Base-by-base conservation (phyloP, 306 rosid genomes). In the Gleditsia sinensis region DNA sequence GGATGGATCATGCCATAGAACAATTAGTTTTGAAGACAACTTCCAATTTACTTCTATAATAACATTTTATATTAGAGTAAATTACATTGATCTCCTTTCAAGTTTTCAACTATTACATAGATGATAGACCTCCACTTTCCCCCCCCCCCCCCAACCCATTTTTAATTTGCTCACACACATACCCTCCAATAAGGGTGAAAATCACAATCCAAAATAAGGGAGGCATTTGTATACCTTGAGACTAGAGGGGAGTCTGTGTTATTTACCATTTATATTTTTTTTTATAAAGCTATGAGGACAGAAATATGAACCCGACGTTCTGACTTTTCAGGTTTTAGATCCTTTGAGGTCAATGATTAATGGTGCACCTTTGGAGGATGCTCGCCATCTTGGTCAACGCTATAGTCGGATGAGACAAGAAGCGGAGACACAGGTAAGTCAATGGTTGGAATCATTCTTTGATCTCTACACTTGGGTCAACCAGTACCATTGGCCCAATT, bases 341-440 rank as follows among this genome's bases (percentile, higher is more conserved):
- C 99, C 99, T 59, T 81, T 94, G 80, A 90, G 96, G 81, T 96
- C 97, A 81, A 94, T 94, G 97, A 71, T 88, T 40, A 76, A 33
- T 20, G 90, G 99, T 71, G 77, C 89, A 64, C 99, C 99, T 77
- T 78, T 94, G 82, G 99, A 92, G 93, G 99, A 94, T 87, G 97
- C 99, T 70, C 98, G 99, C 57, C 96, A 94, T 85, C 97, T 94
- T 75, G 99, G 88, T 72, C 98, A 94, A 64, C 90, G 98, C 77
- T 94, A 94, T 81, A 92, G 99, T 87, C 86, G 92, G 65, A 88
- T 94, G 98, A 85, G 99, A 77, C 99, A 90, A 70, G 99, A 94
- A 80, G 98, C 99, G 32, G 99, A 94, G 83, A 21, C 88, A 69
- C 93, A 75, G 78, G 99, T 90, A 80, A 78, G 74, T 60, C 67